phyloP scores from a whole-genome alignment of 2,329 filamentous ascomycete genomes.

The Pseudogymnoascus sp. region DNA sequence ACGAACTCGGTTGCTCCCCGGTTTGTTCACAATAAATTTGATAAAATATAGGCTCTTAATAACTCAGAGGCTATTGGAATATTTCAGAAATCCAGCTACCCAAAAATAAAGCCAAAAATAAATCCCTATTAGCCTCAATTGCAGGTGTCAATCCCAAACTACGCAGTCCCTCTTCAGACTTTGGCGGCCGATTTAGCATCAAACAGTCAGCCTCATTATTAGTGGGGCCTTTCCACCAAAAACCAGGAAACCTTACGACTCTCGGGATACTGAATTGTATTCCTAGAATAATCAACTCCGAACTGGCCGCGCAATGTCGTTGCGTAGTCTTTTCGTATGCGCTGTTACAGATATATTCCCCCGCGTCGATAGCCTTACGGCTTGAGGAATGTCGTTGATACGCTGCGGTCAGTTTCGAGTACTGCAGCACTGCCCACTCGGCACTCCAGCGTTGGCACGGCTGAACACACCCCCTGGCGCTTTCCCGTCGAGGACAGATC shows the following conservation, averaged over 20 bases:
- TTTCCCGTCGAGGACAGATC: conserved; percentile 27
- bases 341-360: neutral
- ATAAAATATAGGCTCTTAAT: neutral
- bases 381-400: conserved; percentile 9
- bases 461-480: conserved; percentile 19
- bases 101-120: neutral
- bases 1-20: neutral
- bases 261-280: neutral
- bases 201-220: conserved; percentile 5
- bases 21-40: neutral
- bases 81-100: neutral
- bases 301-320: conserved; percentile 8
- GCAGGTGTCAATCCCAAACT: neutral
- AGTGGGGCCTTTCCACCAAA: neutral
- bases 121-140: neutral
- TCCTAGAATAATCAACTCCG: conserved; percentile 2
- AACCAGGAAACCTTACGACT: neutral
- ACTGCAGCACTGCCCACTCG: conserved; percentile 6
- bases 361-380: neutral
- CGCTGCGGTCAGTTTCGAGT: neutral
- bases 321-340: conserved; percentile 6
- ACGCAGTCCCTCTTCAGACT: neutral
- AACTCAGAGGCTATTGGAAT: neutral
- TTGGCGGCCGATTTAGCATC: neutral
- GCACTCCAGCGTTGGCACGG: conserved; percentile 13